These are phyloP conservation scores for Linum trigynum DNA, from an alignment of 345 rosid genomes.

Conservation along the genomic window DNA sequence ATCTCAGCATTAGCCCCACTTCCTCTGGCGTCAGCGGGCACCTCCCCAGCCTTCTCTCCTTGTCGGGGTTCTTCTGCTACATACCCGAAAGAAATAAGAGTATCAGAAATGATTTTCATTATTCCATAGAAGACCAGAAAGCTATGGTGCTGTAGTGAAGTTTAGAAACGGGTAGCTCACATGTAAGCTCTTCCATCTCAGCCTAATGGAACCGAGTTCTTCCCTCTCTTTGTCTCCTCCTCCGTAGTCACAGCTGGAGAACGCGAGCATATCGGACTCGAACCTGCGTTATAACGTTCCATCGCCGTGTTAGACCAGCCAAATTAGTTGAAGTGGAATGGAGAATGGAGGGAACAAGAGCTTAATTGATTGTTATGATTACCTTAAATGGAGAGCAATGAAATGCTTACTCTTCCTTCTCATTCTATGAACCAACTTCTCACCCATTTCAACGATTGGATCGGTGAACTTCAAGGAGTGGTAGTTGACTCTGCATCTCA, in stretches of 20 bases:
- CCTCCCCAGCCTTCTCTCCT: slow-evolving; percentile 67
- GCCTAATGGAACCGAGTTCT: slow-evolving; percentile 68
- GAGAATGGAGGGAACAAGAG: background rate
- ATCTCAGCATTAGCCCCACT: slow-evolving; percentile 85
- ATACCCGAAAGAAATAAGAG: slow-evolving; percentile 12
- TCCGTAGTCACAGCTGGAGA: slow-evolving; percentile 89
- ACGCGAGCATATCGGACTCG: slow-evolving; percentile 95
- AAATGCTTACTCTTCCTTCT: slow-evolving; percentile 51
- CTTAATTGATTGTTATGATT: background rate
- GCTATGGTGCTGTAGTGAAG: background rate
- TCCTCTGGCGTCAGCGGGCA: slow-evolving; percentile 92
- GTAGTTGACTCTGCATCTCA: slow-evolving; percentile 89
- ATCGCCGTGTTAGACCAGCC: background rate
- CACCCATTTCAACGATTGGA: slow-evolving; percentile 56
- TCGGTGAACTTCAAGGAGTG: slow-evolving; percentile 69
- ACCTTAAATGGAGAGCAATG: slow-evolving; percentile 90
- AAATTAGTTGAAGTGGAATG: background rate
- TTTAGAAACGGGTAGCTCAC: slow-evolving; percentile 30
- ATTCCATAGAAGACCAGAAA: background rate
- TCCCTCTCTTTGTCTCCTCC: slow-evolving; percentile 75
- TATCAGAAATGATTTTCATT: background rate
- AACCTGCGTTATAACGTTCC: slow-evolving; percentile 35
- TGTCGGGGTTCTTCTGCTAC: slow-evolving; percentile 71
- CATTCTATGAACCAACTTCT: slow-evolving; percentile 59
- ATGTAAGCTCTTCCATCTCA: slow-evolving; percentile 79